Percentiles rank a stretch among this genome's conserved stretches.
phyloP scores from a whole-genome alignment of 208 protist genomes.

The Leishmania martiniquensis region DNA sequence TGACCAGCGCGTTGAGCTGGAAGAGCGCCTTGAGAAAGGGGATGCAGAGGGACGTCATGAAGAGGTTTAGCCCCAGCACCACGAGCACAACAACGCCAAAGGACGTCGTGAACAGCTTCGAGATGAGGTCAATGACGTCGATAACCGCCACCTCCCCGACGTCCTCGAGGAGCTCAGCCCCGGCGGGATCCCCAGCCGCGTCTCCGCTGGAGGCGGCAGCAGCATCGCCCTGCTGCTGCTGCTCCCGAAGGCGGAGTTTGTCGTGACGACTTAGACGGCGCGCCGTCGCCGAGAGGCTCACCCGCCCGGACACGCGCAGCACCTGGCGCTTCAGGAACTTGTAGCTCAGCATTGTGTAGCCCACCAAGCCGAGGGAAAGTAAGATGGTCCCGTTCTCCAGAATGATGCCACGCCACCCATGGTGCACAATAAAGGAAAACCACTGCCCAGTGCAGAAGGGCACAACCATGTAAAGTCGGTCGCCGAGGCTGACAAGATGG shows the following conservation, averaged over 20 bases:
- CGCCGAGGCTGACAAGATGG: slow-evolving; percentile 56
- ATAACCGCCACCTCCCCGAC: slow-evolving; percentile 41
- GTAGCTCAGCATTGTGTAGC: slow-evolving; percentile 82
- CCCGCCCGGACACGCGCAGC: slow-evolving; percentile 30
- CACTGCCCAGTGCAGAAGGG: slow-evolving; percentile 89
- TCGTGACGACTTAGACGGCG: slow-evolving; percentile 17
- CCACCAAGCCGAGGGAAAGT: slow-evolving; percentile 74
- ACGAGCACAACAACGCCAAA: slow-evolving; percentile 76
- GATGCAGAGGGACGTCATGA: slow-evolving; percentile 75
- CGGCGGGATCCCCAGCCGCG: background rate
- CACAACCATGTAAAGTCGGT: slow-evolving; percentile 82
- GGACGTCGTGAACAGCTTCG: slow-evolving; percentile 75
- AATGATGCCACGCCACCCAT: slow-evolving; percentile 81
- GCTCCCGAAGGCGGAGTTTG: slow-evolving; percentile 13
- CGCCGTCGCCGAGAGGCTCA: slow-evolving; percentile 27
- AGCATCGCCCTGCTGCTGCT: slow-evolving; percentile 5
- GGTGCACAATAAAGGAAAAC: slow-evolving; percentile 78
- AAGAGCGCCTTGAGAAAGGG: slow-evolving; percentile 84
- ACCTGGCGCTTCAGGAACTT: slow-evolving; percentile 70
- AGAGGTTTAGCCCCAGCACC: slow-evolving; percentile 71
- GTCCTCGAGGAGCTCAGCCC: slow-evolving; percentile 13
- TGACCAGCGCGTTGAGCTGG: slow-evolving; percentile 82
- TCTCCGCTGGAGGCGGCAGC: slow-evolving; percentile 15
- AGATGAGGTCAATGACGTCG: slow-evolving; percentile 79
- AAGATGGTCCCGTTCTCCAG: slow-evolving; percentile 79